These are phyloP conservation scores for Colletotrichum incanum DNA, from an alignment of 2,329 filamentous ascomycete species.

Conservation along the genomic window DNA sequence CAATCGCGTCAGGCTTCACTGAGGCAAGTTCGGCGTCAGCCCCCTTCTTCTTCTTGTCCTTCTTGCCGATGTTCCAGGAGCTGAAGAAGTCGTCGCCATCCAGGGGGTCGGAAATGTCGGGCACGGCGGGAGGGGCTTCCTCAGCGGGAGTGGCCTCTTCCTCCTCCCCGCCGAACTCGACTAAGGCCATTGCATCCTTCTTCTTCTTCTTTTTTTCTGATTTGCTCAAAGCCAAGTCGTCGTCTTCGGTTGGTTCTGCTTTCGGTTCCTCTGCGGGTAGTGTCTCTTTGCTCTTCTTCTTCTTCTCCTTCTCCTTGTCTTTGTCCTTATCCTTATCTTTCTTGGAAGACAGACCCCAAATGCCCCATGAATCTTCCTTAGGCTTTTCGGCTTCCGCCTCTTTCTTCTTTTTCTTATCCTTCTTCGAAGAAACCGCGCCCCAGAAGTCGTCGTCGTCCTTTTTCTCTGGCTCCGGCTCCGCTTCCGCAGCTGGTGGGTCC, in stretches of 20 bases:
- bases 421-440: constrained; percentile 51
- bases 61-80: constrained; percentile 71
- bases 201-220: constrained; percentile 66
- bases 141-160: constrained; percentile 48
- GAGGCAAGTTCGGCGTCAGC: constrained; percentile 27
- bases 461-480: constrained; percentile 49
- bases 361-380: constrained; percentile 45
- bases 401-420: constrained; percentile 51
- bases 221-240: constrained; percentile 49
- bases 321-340: constrained; percentile 54
- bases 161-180: constrained; percentile 51
- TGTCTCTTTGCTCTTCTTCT: constrained; percentile 52
- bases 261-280: constrained; percentile 33
- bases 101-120: constrained; percentile 52
- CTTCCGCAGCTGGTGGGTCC: constrained; percentile 44
- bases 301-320: constrained; percentile 46
- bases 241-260: constrained; percentile 28
- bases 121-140: constrained; percentile 49
- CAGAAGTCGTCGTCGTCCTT: constrained; percentile 54
- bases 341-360: constrained; percentile 46
- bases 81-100: constrained; percentile 69
- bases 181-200: constrained; percentile 52
- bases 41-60: constrained; percentile 56
- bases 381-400: constrained; percentile 47
- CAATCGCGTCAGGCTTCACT: constrained; percentile 57